A percentile compares a stretch with the other conserved stretches of the same genome.
Evolutionary conservation across 1,284 basidiomycete genomes (phyloP).

Genomic region (Ustilago crameri): DNA sequence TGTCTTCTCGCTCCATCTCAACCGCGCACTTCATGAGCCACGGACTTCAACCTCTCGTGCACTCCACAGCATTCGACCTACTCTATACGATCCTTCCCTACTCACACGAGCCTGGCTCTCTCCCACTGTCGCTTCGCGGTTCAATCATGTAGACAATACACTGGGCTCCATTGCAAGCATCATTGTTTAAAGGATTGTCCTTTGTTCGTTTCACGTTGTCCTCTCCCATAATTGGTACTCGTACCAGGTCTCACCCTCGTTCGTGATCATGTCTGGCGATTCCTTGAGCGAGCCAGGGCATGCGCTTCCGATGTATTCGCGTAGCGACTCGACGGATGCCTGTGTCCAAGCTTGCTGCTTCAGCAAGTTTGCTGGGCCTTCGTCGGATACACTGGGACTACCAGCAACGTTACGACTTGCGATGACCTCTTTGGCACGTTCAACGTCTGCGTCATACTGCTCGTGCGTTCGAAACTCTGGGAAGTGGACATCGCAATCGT

Average conservation of each 20-base stretch:
- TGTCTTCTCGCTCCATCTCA: not conserved
- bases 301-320: constrained; percentile 25
- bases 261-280: constrained; percentile 21
- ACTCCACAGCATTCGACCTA: not conserved
- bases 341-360: constrained; percentile 24
- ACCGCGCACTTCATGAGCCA: not conserved
- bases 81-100: not conserved
- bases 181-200: not conserved
- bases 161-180: constrained; percentile 1
- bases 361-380: constrained; percentile 2
- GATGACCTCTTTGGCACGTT: constrained; percentile 7
- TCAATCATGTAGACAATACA: constrained; percentile 8
- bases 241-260: constrained; percentile 38
- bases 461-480: constrained; percentile 74
- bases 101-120: not conserved
- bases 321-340: constrained; percentile 19
- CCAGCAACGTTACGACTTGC: not conserved
- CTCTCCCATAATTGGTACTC: constrained; percentile 47
- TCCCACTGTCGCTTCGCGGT: constrained; percentile 28
- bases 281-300: constrained; percentile 15
- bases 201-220: constrained; percentile 5
- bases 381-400: not conserved
- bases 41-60: not conserved
- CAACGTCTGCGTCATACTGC: constrained; percentile 37
- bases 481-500: constrained; percentile 88